Evolutionary conservation across 169 alveolate species (phyloP), one percentile per base, ranked within the genome.

Genomic region (Pseudocohnilembus persalinus): DNA sequence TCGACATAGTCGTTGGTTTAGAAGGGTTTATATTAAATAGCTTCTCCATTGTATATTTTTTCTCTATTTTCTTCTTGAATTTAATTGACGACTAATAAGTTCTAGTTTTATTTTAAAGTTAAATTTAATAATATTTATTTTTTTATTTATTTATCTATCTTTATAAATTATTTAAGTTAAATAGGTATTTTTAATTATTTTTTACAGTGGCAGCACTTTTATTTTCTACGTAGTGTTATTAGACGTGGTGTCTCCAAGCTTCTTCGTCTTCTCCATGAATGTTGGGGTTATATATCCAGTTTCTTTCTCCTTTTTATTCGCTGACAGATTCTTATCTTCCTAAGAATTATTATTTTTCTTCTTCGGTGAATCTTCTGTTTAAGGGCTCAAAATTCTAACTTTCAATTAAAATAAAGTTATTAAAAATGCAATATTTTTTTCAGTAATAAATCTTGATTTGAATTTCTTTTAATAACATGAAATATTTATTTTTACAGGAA

Each of bases 241-340:
- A n/a, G 27, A 80, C 76, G 26, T 81, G 78, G n/a, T 75, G 49
- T 77, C 79, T 80, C 77, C 82, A 85, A 27, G 77, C 89, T 28
- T 73, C 77, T 68, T 86, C 90, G 32, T 74, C 76, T 1, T 65
- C 31, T 29, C 87, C 90, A 32, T 86, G 87, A 63, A 86, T 35
- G n/a, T 81, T 32, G n/a, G 90, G 90, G 81, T 86, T 86, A 35
- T 86, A 86, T 4, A 86, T 82, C 90, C 90, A 86, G 32, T 82
- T 81, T 86, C 90, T 79, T 29, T 86, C 82, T 65, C 81, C 82
- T 49, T 49, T 49, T 49, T 49, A 11, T 0, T 49, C 49, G 15
- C 35, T 49, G 28, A 83, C 31, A 73, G 68, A 80, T 31, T 82
- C 83, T 80, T 80, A 35, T 63, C 83, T 86, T 63, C 68, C 31